Conservation (phyloP, 2,329 filamentous ascomycete genomes). For the Cladosporium sp. region DNA sequence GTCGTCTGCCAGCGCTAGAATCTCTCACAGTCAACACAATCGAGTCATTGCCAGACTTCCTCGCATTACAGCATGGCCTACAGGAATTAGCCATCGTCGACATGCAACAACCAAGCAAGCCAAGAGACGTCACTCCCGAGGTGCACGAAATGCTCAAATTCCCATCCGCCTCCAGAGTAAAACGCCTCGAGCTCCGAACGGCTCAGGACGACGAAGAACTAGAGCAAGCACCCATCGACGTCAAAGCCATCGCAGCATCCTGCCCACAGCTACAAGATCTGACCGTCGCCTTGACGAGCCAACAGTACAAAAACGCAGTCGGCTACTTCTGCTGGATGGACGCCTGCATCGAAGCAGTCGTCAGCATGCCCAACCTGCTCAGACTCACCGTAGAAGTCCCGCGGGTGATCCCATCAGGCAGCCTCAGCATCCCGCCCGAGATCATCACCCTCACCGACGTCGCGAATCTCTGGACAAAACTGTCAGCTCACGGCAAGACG, state of each 20-base stretch:
- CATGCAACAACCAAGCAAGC: background rate
- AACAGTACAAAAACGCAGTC: constrained; percentile 11
- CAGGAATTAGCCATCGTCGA: background rate
- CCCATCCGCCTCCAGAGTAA: background rate
- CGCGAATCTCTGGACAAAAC: background rate
- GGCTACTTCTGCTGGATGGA: constrained; percentile 14
- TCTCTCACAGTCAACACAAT: background rate
- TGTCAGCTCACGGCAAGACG: background rate
- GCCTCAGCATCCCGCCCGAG: background rate
- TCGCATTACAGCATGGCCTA: background rate
- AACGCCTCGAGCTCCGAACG: background rate
- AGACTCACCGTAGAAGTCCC: background rate
- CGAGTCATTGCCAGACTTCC: background rate
- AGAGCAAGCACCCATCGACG: background rate
- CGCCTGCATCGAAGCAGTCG: constrained; percentile 9
- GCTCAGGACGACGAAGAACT: background rate
- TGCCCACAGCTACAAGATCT: background rate
- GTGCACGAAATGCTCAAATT: background rate
- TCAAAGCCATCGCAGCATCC: background rate
- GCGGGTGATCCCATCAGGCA: constrained; percentile 2
- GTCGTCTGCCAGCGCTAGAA: background rate
- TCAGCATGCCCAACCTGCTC: background rate
- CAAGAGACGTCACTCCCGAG: background rate
- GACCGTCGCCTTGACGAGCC: background rate
- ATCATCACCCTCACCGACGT: background rate